Percentiles rank a stretch among this genome's conserved stretches.
These are phyloP conservation scores for Solanum sejunctum DNA, from an alignment of 257 asterid genomes.

Conservation along the genomic window DNA sequence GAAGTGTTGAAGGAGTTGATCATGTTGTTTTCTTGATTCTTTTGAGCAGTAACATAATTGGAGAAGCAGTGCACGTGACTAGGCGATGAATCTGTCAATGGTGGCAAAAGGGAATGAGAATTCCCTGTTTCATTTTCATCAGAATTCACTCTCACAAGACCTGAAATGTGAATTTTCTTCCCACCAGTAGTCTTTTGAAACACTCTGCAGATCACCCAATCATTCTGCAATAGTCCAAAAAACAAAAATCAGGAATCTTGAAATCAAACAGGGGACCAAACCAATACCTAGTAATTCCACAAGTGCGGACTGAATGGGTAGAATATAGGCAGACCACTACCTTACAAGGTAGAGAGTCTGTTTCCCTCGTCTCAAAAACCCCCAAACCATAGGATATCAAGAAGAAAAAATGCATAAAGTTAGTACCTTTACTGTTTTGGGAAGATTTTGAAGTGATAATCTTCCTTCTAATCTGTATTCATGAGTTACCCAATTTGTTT, in stretches of 20 bases:
- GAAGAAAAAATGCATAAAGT: background rate
- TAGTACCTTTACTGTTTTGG: constrained; percentile 34
- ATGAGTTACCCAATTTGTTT: constrained; percentile 67
- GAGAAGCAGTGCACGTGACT: constrained; percentile 92
- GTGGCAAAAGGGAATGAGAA: constrained; percentile 36
- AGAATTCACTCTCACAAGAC: constrained; percentile 24
- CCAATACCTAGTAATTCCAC: no score
- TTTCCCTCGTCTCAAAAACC: no score
- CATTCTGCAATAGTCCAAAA: constrained; percentile 32
- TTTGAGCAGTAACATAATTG: constrained; percentile 19
- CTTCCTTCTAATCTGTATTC: constrained; percentile 66
- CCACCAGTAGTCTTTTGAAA: constrained; percentile 79
- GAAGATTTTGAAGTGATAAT: constrained; percentile 24
- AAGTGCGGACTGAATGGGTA: no score
- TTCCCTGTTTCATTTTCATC: constrained; percentile 5
- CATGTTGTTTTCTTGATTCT: constrained; percentile 20
- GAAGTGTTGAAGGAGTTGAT: constrained; percentile 11
- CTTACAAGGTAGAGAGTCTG: no score
- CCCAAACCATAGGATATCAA: no score
- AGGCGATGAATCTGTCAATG: constrained; percentile 40
- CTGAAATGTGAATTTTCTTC: constrained; percentile 65
- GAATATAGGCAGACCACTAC: no score
- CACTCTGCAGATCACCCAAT: constrained; percentile 89
- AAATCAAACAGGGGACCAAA: background rate
- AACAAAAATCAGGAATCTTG: background rate